These are phyloP conservation scores for Knufia fluminis DNA, from an alignment of 2,329 filamentous ascomycete genomes.

Conservation along the genomic window DNA sequence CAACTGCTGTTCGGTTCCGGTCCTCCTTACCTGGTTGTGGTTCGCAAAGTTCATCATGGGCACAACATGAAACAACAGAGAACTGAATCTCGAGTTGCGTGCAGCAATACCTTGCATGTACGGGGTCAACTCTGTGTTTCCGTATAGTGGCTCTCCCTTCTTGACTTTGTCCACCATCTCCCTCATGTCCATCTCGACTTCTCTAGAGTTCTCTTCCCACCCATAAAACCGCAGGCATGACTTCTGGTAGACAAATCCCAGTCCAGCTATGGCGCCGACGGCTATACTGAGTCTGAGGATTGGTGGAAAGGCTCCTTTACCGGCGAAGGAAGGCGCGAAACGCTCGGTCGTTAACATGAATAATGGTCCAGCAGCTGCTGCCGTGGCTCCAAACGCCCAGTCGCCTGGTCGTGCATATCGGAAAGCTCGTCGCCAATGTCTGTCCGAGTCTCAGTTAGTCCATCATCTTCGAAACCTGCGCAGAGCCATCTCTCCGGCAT, in stretches of 20 bases:
- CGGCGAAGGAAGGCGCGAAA: constrained; percentile 74
- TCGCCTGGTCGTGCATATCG: constrained; percentile 79
- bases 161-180: constrained; percentile 98
- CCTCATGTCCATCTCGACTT: constrained; percentile 91
- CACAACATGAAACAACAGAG: constrained; percentile 71
- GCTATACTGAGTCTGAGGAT: constrained; percentile 70
- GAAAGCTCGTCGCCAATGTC: constrained; percentile 79
- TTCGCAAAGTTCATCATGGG: constrained; percentile 99
- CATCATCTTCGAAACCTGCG: background rate
- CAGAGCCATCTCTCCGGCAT: too few relatives aligned
- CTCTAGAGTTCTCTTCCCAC: constrained; percentile 81
- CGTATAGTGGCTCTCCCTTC: constrained; percentile 80
- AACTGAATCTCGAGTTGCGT: constrained; percentile 84
- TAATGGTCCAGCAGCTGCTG: constrained; percentile 63
- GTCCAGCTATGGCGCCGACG: constrained; percentile 66
- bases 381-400: constrained; percentile 60
- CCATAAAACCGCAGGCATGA: constrained; percentile 89
- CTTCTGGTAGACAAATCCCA: constrained; percentile 76
- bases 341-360: constrained; percentile 72
- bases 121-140: constrained; percentile 64
- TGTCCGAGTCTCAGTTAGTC: constrained; percentile 3
- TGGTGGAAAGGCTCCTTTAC: constrained; percentile 70
- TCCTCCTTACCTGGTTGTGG: constrained; percentile 58
- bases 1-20: too few relatives aligned
- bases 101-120: constrained; percentile 92